Evolutionary conservation across 495 filamentous ascomycete species (phyloP), one percentile per base, ranked within the genome.

Genomic region (Podospora sp.): DNA sequence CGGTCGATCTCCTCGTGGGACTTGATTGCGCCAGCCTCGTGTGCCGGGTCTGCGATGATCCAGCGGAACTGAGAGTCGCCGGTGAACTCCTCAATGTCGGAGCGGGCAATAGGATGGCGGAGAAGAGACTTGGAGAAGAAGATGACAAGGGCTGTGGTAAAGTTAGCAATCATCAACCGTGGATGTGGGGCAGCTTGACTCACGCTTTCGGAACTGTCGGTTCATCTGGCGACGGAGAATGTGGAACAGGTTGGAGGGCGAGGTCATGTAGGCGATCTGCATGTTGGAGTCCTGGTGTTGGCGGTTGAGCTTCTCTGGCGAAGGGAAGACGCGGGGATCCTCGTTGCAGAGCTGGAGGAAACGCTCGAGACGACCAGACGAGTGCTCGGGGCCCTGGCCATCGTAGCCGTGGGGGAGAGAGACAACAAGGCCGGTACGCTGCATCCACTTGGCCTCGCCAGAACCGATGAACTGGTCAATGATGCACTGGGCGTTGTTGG

Each of bases 261-360:
- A 89, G 25, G 94, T 99, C 89, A 94, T 92, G 86, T 91, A 96
- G 65, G 87, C 92, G 77, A 99, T 90, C 84, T 99, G 95, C 93
- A 99, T 97, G 82, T 99, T 99, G 85, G 91, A 96, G 81, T 99
- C 95, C 82, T 99, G 95, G 83, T 99, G 95, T 79, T 99, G 95
- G 72, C 95, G 93, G 33, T 97, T 90, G 58, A 98, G 87, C 84
- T 95, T 97, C 68, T 96, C 91, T 24, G 83, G 80, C 2, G 86
- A 81, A 56, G 95, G 95, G 88, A 92, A 98, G 67, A 96, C 83
- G 63, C 96, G 91, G 35, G 95, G 93, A 78, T 99, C 95, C 78
- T 99, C 95, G 81, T 99, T 98, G 82, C 91, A 97, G 69, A 99
- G 88, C 80, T 98, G 96, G 66, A 99, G 84, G 83, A 95, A 99